These are phyloP conservation scores for Hevea brasiliensis DNA, from an alignment of 345 rosid species.

Conservation along the genomic window DNA sequence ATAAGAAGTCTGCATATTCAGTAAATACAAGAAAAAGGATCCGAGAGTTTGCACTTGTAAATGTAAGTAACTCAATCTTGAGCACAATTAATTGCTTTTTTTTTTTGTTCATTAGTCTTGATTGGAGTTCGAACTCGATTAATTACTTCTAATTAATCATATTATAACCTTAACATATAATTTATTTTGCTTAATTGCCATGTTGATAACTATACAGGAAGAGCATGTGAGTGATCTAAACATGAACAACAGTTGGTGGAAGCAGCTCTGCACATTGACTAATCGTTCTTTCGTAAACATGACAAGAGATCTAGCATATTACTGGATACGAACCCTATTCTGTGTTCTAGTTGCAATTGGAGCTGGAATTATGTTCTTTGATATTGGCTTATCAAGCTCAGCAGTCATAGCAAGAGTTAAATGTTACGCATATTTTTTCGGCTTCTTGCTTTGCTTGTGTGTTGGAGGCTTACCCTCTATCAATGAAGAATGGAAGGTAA, in stretches of 20 bases:
- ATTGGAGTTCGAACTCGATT: too few species aligned
- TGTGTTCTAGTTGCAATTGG: slow-evolving; percentile 21
- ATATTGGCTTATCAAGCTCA: slow-evolving; percentile 20
- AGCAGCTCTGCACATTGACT: slow-evolving; percentile 29
- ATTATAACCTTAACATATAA: not conserved
- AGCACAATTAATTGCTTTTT: too few species aligned
- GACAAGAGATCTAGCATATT: slow-evolving; percentile 40
- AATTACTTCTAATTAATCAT: not conserved
- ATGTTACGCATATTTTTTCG: slow-evolving; percentile 26
- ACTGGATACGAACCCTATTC: slow-evolving; percentile 37
- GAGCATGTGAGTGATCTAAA: not conserved
- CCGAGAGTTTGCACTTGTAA: slow-evolving; percentile 6
- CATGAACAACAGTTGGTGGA: slow-evolving; percentile 26
- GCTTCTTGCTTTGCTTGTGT: slow-evolving; percentile 36
- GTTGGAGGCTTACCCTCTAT: slow-evolving; percentile 44
- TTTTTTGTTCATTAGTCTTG: too few species aligned
- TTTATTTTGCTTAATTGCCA: too few species aligned
- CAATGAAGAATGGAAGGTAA: slow-evolving; percentile 41
- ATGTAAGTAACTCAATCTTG: slow-evolving; percentile 8
- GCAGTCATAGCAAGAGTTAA: slow-evolving; percentile 28
- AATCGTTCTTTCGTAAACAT: slow-evolving; percentile 35
- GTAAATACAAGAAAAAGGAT: too few species aligned
- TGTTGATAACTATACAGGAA: slow-evolving; percentile 6
- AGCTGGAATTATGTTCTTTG: slow-evolving; percentile 29
- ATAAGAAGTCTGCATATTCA: too few species aligned